Conservation (phyloP, 2,329 filamentous ascomycete species). For the Aspergillus tamarii region DNA sequence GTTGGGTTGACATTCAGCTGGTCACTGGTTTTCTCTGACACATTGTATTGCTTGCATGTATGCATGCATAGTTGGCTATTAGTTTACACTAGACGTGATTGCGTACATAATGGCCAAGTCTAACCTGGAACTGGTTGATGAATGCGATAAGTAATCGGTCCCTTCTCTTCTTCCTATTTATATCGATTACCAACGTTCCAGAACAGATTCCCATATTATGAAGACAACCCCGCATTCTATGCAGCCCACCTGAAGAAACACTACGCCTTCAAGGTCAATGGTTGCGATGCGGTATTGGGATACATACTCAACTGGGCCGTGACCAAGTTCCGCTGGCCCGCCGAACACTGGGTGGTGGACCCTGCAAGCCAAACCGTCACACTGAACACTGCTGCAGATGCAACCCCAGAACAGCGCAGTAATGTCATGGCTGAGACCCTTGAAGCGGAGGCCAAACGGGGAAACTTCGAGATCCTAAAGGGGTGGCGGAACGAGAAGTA, state of each 20-base stretch:
- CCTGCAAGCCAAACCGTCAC: conserved; percentile 63
- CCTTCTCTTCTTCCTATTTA: not conserved
- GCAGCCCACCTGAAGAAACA: conserved; percentile 57
- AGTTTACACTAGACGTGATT: not conserved
- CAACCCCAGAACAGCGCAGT: conserved; percentile 66
- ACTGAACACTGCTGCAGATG: conserved; percentile 58
- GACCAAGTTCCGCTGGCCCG: conserved; percentile 50
- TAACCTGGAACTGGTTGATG: conserved; percentile 59
- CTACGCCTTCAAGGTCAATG: conserved; percentile 68
- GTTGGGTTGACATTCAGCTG: not conserved
- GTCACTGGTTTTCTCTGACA: not conserved
- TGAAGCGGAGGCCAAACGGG: conserved; percentile 68
- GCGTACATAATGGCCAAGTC: conserved; percentile 40
- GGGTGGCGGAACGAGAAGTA: conserved; percentile 84
- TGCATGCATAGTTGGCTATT: not conserved
- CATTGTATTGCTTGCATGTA: not conserved
- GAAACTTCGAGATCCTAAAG: conserved; percentile 71
- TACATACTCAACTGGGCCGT: conserved; percentile 57
- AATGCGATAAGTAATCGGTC: conserved; percentile 56
- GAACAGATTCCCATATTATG: conserved; percentile 75
- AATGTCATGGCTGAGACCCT: conserved; percentile 60
- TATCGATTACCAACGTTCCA: conserved; percentile 17
- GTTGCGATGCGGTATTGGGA: conserved; percentile 66
- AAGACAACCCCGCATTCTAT: conserved; percentile 61
- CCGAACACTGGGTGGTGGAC: conserved; percentile 64